phyloP scores from a whole-genome alignment of 352 stramenopile genomes.

The Peronosclerospora sorghi region DNA sequence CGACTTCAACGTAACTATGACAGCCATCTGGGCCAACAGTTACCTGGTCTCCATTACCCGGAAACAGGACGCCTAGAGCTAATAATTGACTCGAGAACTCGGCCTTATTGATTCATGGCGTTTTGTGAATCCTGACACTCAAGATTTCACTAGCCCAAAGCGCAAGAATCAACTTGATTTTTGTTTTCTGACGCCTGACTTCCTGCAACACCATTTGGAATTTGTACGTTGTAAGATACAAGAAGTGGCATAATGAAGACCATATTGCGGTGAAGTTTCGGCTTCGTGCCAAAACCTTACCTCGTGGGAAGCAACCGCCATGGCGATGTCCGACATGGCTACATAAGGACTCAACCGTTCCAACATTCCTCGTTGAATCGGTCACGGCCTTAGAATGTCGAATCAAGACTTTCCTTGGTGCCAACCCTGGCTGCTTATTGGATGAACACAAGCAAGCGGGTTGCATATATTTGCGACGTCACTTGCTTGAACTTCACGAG shows the following conservation, averaged over 20 bases:
- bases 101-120: slow-evolving; percentile 8
- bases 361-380: neutral
- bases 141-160: slow-evolving; percentile 2
- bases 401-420: slow-evolving; percentile 3
- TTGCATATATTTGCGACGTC: slow-evolving; percentile 4
- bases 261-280: slow-evolving; percentile 5
- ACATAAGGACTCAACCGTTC: neutral
- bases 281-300: neutral
- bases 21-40: too few relatives aligned
- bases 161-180: slow-evolving; percentile 8
- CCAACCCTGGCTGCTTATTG: slow-evolving; percentile 6
- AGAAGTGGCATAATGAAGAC: slow-evolving; percentile 10
- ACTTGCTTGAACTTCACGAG: slow-evolving; percentile 2
- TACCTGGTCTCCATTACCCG: too few relatives aligned
- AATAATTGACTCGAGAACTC: too few relatives aligned
- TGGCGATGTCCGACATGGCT: slow-evolving; percentile 5
- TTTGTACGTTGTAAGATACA: neutral
- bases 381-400: neutral
- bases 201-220: slow-evolving; percentile 5
- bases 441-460: slow-evolving; percentile 9
- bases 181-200: slow-evolving; percentile 5
- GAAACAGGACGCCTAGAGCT: too few relatives aligned
- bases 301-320: neutral
- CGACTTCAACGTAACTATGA: too few relatives aligned
- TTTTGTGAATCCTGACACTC: slow-evolving; percentile 2